Percentiles rank a stretch among this genome's conserved stretches.
These are phyloP conservation scores for Hypoxylon intermedium DNA, from an alignment of 495 filamentous ascomycete genomes.

Conservation along the genomic window DNA sequence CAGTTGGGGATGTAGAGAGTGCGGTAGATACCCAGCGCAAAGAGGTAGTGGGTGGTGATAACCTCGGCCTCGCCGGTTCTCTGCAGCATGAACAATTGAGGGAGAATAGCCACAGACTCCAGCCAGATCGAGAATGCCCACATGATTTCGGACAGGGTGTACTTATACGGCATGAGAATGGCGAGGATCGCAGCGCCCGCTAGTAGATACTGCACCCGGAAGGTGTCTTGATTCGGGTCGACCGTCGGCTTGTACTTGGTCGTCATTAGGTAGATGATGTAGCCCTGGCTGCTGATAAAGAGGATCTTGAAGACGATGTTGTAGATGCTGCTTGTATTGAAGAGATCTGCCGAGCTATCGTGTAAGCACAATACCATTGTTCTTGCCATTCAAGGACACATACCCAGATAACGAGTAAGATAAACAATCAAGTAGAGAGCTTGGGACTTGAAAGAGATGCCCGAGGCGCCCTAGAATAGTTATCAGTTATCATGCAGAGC, in stretches of 20 bases:
- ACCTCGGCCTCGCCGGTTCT: slow-evolving; percentile 97
- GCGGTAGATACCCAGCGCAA: slow-evolving; percentile 88
- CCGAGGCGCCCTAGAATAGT: slow-evolving; percentile 80
- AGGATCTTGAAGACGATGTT: slow-evolving; percentile 95
- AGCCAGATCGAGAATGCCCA: slow-evolving; percentile 99
- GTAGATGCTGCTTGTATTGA: slow-evolving; percentile 85
- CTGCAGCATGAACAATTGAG: slow-evolving; percentile 97
- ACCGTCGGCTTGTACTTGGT: slow-evolving; percentile 95
- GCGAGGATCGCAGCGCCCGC: slow-evolving; percentile 79
- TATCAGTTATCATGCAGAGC: slow-evolving; percentile 24
- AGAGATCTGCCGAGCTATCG: slow-evolving; percentile 67
- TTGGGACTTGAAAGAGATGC: slow-evolving; percentile 98
- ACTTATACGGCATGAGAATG: slow-evolving; percentile 82
- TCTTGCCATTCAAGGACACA: slow-evolving; percentile 13
- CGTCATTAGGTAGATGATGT: slow-evolving; percentile 96
- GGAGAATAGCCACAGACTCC: slow-evolving; percentile 93
- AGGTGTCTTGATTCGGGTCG: slow-evolving; percentile 94
- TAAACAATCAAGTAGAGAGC: slow-evolving; percentile 93
- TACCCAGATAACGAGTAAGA: slow-evolving; percentile 87
- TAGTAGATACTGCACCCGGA: slow-evolving; percentile 92
- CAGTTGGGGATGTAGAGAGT: slow-evolving; percentile 98
- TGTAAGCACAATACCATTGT: slow-evolving; percentile 15
- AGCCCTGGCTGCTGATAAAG: slow-evolving; percentile 86
- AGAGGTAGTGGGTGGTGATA: slow-evolving; percentile 98
- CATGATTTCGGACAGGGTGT: slow-evolving; percentile 75